Conservation (phyloP, 768 basidiomycete species). For the Termitomyces sp. region DNA sequence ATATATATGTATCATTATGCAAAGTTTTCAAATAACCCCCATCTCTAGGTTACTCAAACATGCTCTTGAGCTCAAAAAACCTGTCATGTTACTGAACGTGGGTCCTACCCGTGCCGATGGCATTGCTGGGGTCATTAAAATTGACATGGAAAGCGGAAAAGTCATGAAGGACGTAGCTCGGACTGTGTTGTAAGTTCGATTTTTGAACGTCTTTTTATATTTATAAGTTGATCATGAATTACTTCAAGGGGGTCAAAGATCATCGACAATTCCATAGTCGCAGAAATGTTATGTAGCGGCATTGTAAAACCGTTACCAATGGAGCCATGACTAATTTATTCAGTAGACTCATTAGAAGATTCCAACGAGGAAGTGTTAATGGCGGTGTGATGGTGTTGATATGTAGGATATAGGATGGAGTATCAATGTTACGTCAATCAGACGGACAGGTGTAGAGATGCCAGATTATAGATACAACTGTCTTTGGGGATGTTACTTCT, state of each 20-base stretch:
- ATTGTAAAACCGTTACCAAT: conserved; percentile 44
- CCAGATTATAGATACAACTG: not conserved
- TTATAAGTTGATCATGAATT: not conserved
- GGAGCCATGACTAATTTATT: conserved; percentile 19
- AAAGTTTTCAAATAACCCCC: not conserved
- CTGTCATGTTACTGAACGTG: conserved; percentile 76
- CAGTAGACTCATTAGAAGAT: not conserved
- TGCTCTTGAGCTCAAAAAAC: conserved; percentile 69
- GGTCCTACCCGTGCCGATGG: conserved; percentile 86
- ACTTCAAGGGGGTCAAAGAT: conserved; percentile 39
- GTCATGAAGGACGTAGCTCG: conserved; percentile 64
- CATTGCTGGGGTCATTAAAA: conserved; percentile 63
- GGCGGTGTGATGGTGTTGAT: not conserved
- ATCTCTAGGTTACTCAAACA: conserved; percentile 65
- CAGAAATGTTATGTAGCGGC: conserved; percentile 52
- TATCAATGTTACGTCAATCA: not conserved
- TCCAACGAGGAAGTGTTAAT: not conserved
- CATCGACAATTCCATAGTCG: conserved; percentile 37
- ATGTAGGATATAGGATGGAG: not conserved
- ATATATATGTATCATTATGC: not conserved
- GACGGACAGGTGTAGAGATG: not conserved
- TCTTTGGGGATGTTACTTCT: not conserved
- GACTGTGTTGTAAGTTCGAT: conserved; percentile 48
- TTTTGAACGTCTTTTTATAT: not conserved
- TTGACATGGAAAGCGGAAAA: conserved; percentile 70